phyloP scores from a whole-genome alignment of 2,329 filamentous ascomycete genomes.

The Chaetomium globosum region DNA sequence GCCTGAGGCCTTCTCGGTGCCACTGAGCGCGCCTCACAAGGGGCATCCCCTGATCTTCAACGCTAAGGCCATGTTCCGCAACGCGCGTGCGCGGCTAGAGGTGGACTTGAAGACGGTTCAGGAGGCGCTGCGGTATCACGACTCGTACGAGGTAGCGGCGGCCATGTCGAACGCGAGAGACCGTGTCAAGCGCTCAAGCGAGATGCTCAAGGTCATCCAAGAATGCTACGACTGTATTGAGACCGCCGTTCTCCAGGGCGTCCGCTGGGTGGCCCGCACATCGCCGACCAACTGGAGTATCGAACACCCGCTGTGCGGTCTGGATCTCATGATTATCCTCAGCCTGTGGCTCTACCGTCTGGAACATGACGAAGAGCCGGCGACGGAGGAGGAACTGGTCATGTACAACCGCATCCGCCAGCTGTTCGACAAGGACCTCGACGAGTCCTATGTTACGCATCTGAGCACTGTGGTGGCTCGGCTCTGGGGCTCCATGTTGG shows the following conservation, averaged over 20 bases:
- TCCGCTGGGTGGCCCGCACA: slow-evolving; percentile 96
- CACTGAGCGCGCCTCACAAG: slow-evolving; percentile 90
- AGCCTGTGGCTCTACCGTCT: slow-evolving; percentile 98
- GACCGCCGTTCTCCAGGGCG: slow-evolving; percentile 88
- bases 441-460: slow-evolving; percentile 78
- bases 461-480: slow-evolving; percentile 93
- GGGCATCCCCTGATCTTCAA: slow-evolving; percentile 97
- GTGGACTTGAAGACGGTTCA: slow-evolving; percentile 96
- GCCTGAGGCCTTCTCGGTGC: slow-evolving; percentile 83
- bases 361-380: slow-evolving; percentile 96
- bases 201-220: slow-evolving; percentile 98
- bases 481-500: slow-evolving; percentile 96
- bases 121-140: slow-evolving; percentile 94
- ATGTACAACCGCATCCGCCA: slow-evolving; percentile 94
- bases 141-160: slow-evolving; percentile 93
- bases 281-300: slow-evolving; percentile 99
- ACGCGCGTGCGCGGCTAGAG: slow-evolving; percentile 86
- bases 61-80: slow-evolving; percentile 94
- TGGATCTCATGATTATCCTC: slow-evolving; percentile 97
- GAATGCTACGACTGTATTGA: slow-evolving; percentile 98
- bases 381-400: slow-evolving; percentile 76
- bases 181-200: slow-evolving; percentile 88
- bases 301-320: slow-evolving; percentile 92
- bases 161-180: slow-evolving; percentile 95
- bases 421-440: slow-evolving; percentile 87